Evolutionary conservation across 768 basidiomycete genomes (phyloP), one percentile per base, ranked within the genome.

Genomic region (Suillus spraguei): DNA sequence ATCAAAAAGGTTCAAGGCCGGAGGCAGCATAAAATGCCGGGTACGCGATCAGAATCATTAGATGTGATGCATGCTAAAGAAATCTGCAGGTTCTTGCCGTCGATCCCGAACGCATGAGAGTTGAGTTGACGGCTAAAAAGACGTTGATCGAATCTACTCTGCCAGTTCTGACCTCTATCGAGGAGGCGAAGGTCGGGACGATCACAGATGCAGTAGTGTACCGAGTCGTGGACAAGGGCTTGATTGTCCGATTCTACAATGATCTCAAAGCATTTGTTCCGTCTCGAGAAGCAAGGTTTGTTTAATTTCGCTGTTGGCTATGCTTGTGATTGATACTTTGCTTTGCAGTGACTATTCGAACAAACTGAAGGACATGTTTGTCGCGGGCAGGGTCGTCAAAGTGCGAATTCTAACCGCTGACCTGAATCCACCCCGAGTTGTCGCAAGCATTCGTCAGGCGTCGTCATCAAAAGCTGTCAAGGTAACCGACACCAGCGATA

Each of bases 221-320:
- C 80, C 92, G 89, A 72, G 80, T 92, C n/a, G 79, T 87, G 39
- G 91, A 93, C 17, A 95, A 90, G 71, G 82, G 87, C 64, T 78
- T 96, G 53, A 78, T 94, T 67, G 87, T 98, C 35, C 95, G 97
- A 71, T 92, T 97, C 68, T 99, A 90, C 73, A 96, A 95, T 65
- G 91, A 91, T 60, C 67, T 96, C 62, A 90, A 92, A 69, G 97
- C 92, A 1, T 79, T 89, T 47, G 84, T 99, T 2, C 92, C 95
- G 4, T 76, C 83, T 10, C 86, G 83, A 59, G 97, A 99, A 80
- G 87, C 90, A 13, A 92, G 90, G 94, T 95, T 76, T 49, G 82
- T 67, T 35, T 6, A 50, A 52, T 36, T 69, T 42, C n/a, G 50
- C 13, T 33, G 39, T 38, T n/a, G 20, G 39, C 13, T 38, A 7